phyloP scores from a whole-genome alignment of 371 early-diverging fungal species.

The Entomophthora muscae region DNA sequence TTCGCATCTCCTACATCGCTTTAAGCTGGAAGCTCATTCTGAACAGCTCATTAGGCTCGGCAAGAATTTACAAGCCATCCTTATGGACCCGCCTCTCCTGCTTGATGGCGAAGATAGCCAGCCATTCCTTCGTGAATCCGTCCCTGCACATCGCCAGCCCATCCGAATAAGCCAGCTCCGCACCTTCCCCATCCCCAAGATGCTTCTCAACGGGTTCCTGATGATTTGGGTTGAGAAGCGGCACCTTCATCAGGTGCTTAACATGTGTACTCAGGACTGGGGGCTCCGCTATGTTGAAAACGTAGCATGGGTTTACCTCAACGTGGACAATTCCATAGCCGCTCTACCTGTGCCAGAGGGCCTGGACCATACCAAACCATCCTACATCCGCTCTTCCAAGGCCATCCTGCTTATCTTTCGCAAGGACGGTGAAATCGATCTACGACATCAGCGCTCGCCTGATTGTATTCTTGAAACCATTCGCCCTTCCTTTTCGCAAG shows the following conservation, averaged over 20 bases:
- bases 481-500: conserved; percentile 27
- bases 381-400: conserved; percentile 66
- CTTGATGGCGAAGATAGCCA: conserved; percentile 31
- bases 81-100: conserved; percentile 81
- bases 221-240: conserved; percentile 88
- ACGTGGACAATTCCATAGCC: conserved; percentile 62
- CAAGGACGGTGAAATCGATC: conserved; percentile 65
- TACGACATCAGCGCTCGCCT: conserved; percentile 81
- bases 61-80: conserved; percentile 51
- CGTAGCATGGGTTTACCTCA: conserved; percentile 81
- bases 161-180: not conserved
- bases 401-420: conserved; percentile 74
- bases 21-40: not conserved
- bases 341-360: conserved; percentile 6
- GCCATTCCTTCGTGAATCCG: not conserved
- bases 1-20: not conserved
- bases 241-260: conserved; percentile 56
- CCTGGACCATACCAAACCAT: not conserved
- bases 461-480: conserved; percentile 86
- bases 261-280: conserved; percentile 44
- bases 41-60: conserved; percentile 29
- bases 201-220: conserved; percentile 61
- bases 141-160: not conserved
- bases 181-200: conserved; percentile 28
- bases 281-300: conserved; percentile 89